These are phyloP conservation scores for Diaporthe citri DNA, from an alignment of 2,329 filamentous ascomycete species.

Conservation along the genomic window DNA sequence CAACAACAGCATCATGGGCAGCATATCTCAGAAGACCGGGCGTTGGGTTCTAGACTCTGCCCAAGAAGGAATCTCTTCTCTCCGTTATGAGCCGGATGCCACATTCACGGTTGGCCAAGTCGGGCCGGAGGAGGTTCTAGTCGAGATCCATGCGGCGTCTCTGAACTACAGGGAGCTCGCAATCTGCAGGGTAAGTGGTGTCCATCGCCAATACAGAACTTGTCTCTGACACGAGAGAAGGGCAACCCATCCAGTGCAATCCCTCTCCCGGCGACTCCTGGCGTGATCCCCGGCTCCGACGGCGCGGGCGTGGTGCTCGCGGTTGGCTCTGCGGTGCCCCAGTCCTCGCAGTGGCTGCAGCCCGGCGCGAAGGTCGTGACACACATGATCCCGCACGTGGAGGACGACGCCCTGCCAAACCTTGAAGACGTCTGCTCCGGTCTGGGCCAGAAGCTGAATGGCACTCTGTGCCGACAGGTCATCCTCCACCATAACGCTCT, in stretches of 20 bases:
- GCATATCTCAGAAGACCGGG: not conserved
- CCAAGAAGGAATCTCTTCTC: conserved; percentile 32
- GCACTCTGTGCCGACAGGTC: conserved; percentile 68
- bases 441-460: conserved; percentile 69
- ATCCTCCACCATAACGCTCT: conserved; percentile 70
- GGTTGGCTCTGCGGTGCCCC: conserved; percentile 64
- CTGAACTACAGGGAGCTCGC: conserved; percentile 63
- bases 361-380: conserved; percentile 69
- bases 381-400: conserved; percentile 52
- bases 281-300: conserved; percentile 53
- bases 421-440: conserved; percentile 54
- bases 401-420: conserved; percentile 39
- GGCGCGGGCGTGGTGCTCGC: conserved; percentile 59
- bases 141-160: conserved; percentile 65
- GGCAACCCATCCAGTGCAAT: conserved; percentile 27
- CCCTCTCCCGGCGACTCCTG: conserved; percentile 38
- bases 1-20: not conserved
- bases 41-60: conserved; percentile 34
- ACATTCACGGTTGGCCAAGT: conserved; percentile 49
- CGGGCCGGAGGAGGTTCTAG: conserved; percentile 70
- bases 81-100: conserved; percentile 1
- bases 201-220: not conserved
- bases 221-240: not conserved
- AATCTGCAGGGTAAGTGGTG: conserved; percentile 50
- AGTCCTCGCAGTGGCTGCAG: conserved; percentile 48